Base-by-base conservation (phyloP, 805 yeast genomes). In the Monosporozyma siamensis region DNA sequence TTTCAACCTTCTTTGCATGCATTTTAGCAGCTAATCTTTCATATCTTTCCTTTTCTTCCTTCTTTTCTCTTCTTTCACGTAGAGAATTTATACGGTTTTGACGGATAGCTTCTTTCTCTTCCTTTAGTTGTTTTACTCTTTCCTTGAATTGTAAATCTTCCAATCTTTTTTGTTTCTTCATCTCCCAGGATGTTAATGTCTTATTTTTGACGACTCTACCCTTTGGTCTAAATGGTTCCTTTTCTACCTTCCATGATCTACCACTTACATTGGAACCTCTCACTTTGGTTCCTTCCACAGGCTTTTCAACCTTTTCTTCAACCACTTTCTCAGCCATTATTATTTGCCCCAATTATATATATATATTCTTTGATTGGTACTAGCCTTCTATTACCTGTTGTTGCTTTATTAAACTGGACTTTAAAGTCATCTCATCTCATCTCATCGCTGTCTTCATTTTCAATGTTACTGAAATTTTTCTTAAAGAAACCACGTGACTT, bases 1-100 rank as follows among this genome's bases (percentile, higher is more conserved):
- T 77, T 50, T 88, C 97, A 32, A 88, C 84, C 69, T 78, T 83
- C 79, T 88, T 89, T 34, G 82, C 82, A 59, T 87, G 90, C 95
- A 90, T 85, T 65, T 82, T 86, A 44, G 76, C 73, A 10, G 95
- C 92, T 59, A 90, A 61, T 57, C 70, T 71, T 56, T 83, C 95
- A 58, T 80, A 85, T 54, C 98, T 76, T 61, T 90, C 97, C 63
- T 77, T 78, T 63, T 90, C 98, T 44, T 75, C 96, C 69, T 82
- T 82, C 61, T 77, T 75, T 53, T 80, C 88, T 57, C 82, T 75
- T 64, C 84, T 80, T 51, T 81, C 85, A 67, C 80, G 85, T 41
- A 79, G 59, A 18, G 70, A 76, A 21, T 72, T 74, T 37, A 79
- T 65, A 48, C 72, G 72, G 21, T 66, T 72, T 49, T 72, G 69